Base-by-base conservation (phyloP, 306 rosid genomes). In the Rosa persica region DNA sequence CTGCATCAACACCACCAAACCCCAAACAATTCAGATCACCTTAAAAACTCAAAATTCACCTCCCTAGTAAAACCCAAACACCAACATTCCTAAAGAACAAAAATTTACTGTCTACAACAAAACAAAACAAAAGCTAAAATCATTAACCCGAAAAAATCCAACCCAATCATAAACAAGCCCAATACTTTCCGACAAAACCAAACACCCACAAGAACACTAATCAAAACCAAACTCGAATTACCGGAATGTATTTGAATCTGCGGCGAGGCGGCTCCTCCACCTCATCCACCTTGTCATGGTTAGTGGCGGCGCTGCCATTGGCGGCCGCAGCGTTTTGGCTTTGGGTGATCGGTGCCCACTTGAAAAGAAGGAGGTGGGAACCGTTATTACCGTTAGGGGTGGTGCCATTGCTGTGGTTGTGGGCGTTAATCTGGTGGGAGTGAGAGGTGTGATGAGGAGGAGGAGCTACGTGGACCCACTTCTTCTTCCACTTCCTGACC, bases 401-500 rank as follows among this genome's bases (percentile, higher is more conserved):
- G 25, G 77, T 12, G 46, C 48, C 80, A 61, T 78, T 74, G 62
- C 20, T 60, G 60, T 77, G 36, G 36, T 30, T 30, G 36, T 30
- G 36, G 36, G 36, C 36, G 36, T 43, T 85, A 72, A 72, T 47
- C 70, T 87, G 85, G 52, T 74, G 77, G n/a, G 71, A 60, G 25
- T 79, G 80, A 51, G 80, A 57, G 76, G 81, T 46, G 70, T 79
- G 79, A 78, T 54, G 66, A n/a, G 98, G 85, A 1, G 97, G 85
- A 3, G 97, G 88, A 1, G 97, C 71, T 7, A 91, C 91, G 86
- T 89, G 97, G 86, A 95, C 88, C 99, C 99, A 95, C 78, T 89
- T 93, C 99, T 89, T 95, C 98, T 89, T 95, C 99, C 99, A 95
- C 89, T 79, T 93, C 90, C 99, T 81, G 15, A 95, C 99, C 80